A percentile compares a stretch with the other conserved stretches of the same genome.
Conservation (phyloP, 75 land plant genomes). For the Azolla pinnata region DNA sequence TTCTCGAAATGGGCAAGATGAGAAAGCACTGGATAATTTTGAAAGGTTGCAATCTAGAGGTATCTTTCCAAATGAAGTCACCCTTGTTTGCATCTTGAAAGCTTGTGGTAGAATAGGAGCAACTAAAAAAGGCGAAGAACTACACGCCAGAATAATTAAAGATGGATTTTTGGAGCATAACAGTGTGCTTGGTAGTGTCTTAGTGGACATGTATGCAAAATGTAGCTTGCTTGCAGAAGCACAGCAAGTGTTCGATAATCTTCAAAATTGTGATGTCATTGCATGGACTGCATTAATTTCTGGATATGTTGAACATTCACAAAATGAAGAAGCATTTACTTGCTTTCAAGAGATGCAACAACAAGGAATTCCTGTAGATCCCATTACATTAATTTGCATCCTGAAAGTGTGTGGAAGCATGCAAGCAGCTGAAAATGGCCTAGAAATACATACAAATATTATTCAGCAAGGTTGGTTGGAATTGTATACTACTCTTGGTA, state of each 20-base stretch:
- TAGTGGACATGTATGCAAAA: slow-evolving; percentile 8
- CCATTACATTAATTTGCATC: slow-evolving; percentile 7
- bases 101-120: slow-evolving; percentile 8
- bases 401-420: slow-evolving; percentile 4
- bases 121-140: not conserved
- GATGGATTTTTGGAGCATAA: not conserved
- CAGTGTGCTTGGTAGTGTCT: slow-evolving; percentile 11
- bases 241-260: slow-evolving; percentile 5
- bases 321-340: not conserved
- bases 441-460: slow-evolving; percentile 12
- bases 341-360: slow-evolving; percentile 10
- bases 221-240: not conserved
- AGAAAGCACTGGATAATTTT: not conserved
- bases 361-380: slow-evolving; percentile 5
- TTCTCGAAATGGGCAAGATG: slow-evolving; percentile 1
- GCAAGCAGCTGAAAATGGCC: slow-evolving; percentile 4
- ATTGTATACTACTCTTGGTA: not conserved
- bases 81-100: slow-evolving; percentile 5
- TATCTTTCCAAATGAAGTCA: not conserved
- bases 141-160: not conserved
- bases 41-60: not conserved
- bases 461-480: not conserved
- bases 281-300: slow-evolving; percentile 3
- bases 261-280: slow-evolving; percentile 1
- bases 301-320: not conserved